Evolutionary conservation across 2,329 filamentous ascomycete genomes (phyloP).

Genomic region (Boeremia lycopersici): DNA sequence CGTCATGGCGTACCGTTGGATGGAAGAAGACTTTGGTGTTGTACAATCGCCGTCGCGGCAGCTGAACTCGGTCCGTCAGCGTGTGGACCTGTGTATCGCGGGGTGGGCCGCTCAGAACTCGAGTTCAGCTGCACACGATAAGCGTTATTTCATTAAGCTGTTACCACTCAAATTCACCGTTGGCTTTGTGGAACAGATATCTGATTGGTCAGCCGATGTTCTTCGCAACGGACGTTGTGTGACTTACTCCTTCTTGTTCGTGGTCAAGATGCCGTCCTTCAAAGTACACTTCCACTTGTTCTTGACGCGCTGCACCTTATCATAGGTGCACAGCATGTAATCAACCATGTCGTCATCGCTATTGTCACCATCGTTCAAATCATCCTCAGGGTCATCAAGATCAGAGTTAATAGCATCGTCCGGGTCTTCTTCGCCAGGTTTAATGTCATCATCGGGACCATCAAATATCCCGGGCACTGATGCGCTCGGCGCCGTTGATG

Average conservation of each 20-base stretch:
- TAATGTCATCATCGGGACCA: slow-evolving; percentile 63
- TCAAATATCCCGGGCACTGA: slow-evolving; percentile 50
- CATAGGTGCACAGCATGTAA: slow-evolving; percentile 98
- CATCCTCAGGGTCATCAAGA: slow-evolving; percentile 91
- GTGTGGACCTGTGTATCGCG: slow-evolving; percentile 6
- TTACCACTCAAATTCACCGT: slow-evolving; percentile 97
- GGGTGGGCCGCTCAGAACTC: slow-evolving; percentile 19
- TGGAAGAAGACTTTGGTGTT: not conserved
- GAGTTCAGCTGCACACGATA: slow-evolving; percentile 30
- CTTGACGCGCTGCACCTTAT: slow-evolving; percentile 98
- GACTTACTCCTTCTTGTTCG: slow-evolving; percentile 84
- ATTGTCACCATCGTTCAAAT: slow-evolving; percentile 79
- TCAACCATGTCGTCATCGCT: slow-evolving; percentile 83
- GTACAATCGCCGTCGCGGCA: slow-evolving; percentile 13
- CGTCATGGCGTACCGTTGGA: not conserved
- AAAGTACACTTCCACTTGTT: slow-evolving; percentile 97
- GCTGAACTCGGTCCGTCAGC: slow-evolving; percentile 18
- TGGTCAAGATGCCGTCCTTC: slow-evolving; percentile 93
- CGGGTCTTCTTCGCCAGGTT: slow-evolving; percentile 61
- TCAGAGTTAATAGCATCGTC: slow-evolving; percentile 99
- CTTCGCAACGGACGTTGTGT: not conserved
- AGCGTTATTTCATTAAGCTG: slow-evolving; percentile 22
- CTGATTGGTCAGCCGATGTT: slow-evolving; percentile 45
- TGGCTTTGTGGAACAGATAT: slow-evolving; percentile 97
- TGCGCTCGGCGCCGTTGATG: slow-evolving; percentile 11